Evolutionary conservation across 164 flowering plant genomes (phyloP).

Genomic region (Aristolochia fimbriata): DNA sequence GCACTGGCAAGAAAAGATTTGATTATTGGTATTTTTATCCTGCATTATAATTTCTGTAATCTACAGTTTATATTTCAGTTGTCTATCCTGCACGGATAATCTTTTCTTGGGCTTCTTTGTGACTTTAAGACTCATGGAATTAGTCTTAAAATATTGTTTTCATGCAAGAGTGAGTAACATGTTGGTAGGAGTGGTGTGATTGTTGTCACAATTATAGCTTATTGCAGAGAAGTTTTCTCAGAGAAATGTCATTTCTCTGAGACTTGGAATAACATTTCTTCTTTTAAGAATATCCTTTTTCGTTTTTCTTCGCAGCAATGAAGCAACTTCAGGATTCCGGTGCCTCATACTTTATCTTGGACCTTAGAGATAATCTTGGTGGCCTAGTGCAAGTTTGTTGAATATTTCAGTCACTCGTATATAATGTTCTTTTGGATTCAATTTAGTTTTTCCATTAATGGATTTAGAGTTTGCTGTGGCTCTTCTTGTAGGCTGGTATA

Average conservation of each 20-base stretch:
- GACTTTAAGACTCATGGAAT: no score
- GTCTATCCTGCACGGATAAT: no score
- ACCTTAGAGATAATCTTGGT: slow-evolving; percentile 93
- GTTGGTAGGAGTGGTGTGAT: no score
- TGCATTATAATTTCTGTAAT: not conserved
- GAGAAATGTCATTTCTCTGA: no score
- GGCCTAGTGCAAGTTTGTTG: slow-evolving; percentile 80
- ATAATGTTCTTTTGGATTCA: not conserved
- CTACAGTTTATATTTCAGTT: no score
- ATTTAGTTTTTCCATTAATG: not conserved
- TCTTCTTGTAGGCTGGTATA: slow-evolving; percentile 75
- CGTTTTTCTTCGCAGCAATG: slow-evolving; percentile 55
- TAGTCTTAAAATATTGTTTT: no score
- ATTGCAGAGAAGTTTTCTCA: no score
- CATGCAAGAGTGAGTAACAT: no score
- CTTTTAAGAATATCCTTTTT: not conserved
- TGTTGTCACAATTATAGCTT: no score
- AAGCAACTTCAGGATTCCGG: slow-evolving; percentile 84
- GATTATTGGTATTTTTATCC: slow-evolving; percentile 47
- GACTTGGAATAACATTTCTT: not conserved
- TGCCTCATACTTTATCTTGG: slow-evolving; percentile 75
- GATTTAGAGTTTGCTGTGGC: slow-evolving; percentile 6
- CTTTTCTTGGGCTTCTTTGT: no score
- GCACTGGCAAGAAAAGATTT: slow-evolving; percentile 94
- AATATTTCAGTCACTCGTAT: not conserved